A percentile compares a stretch with the other conserved stretches of the same genome.
phyloP scores from a whole-genome alignment of 495 filamentous ascomycete genomes.

The Daldinia grandis region DNA sequence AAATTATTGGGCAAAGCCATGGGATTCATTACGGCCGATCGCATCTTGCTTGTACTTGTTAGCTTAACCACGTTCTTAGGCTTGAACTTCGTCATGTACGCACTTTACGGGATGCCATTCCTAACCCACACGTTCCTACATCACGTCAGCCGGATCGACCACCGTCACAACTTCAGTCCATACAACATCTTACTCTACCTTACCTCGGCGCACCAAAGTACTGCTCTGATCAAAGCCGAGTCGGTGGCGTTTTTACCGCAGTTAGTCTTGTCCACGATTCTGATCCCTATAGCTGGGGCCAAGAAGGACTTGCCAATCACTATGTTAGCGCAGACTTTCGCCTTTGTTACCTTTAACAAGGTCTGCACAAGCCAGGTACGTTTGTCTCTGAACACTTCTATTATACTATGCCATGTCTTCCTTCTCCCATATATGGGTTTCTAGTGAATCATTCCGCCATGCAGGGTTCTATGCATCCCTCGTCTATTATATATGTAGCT shows the following conservation, averaged over 20 bases:
- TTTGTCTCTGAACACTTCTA: background rate
- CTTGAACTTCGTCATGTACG: conserved; percentile 81
- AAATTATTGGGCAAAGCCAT: conserved; percentile 31
- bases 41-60: conserved; percentile 67
- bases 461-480: background rate
- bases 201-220: conserved; percentile 65
- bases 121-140: conserved; percentile 89
- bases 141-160: conserved; percentile 91
- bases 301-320: conserved; percentile 82
- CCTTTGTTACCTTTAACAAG: conserved; percentile 97
- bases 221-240: conserved; percentile 65
- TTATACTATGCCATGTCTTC: background rate
- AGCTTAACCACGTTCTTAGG: conserved; percentile 74
- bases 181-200: conserved; percentile 94
- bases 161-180: conserved; percentile 97
- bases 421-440: background rate
- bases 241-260: conserved; percentile 90
- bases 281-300: conserved; percentile 80
- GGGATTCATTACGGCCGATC: conserved; percentile 67
- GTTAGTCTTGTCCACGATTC: conserved; percentile 74
- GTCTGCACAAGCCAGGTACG: conserved; percentile 95
- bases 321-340: conserved; percentile 99
- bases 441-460: too few relatives aligned
- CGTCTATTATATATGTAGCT: background rate
- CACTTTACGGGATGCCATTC: conserved; percentile 75